Evolutionary conservation across 148 eudicot species (phyloP).

Genomic region (Limonium bicolor): DNA sequence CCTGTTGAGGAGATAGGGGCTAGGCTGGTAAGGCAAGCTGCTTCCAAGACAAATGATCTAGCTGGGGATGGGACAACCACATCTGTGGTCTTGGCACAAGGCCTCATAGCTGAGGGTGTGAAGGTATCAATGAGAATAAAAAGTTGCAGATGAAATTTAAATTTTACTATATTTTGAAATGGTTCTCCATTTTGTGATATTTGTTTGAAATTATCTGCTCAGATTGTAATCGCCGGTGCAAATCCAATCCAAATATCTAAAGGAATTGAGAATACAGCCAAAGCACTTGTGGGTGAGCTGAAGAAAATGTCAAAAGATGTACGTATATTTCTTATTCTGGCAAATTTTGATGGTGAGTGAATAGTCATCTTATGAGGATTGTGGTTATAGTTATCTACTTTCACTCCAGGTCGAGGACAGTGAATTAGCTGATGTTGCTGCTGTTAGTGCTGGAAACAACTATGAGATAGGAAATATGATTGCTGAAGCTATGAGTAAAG

Average conservation of each 20-base stretch:
- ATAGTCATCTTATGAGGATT: neutral
- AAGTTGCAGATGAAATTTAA: too few species aligned
- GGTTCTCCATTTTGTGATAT: too few species aligned
- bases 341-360: neutral
- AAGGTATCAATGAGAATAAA: too few species aligned
- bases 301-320: constrained; percentile 59
- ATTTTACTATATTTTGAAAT: too few species aligned
- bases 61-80: constrained; percentile 49
- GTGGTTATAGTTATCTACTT: neutral
- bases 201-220: too few species aligned
- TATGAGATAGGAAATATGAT: constrained; percentile 87
- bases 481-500: constrained; percentile 90
- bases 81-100: constrained; percentile 45
- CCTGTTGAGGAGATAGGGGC: constrained; percentile 54
- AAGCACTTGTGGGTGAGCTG: constrained; percentile 52
- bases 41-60: constrained; percentile 44
- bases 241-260: constrained; percentile 63
- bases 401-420: constrained; percentile 67
- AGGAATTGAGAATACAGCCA: constrained; percentile 60
- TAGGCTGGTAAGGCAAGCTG: constrained; percentile 41
- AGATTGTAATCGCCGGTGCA: constrained; percentile 77
- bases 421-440: constrained; percentile 96
- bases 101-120: constrained; percentile 60
- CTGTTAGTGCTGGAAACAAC: constrained; percentile 99
- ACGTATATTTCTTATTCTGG: neutral